Base-by-base conservation (phyloP, 1,139 yeast species). In the Lodderomyces metapsilosis region DNA sequence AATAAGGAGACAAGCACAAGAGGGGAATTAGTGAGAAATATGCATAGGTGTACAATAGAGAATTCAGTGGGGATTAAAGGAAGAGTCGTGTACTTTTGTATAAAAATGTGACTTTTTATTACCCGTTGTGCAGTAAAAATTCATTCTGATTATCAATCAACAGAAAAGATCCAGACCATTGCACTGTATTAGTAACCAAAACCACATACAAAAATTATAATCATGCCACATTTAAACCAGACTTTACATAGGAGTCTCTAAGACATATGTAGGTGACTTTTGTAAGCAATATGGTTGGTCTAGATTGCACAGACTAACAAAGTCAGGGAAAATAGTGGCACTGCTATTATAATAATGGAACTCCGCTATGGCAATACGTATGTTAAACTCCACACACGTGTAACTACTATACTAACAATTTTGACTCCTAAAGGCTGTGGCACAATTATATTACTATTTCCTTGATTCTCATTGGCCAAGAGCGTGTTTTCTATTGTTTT, bases 381-480 rank as follows among this genome's bases (percentile, higher is more conserved):
- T n/a, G n/a, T n/a, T n/a, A n/a, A n/a, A n/a, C n/a, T n/a, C 22
- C 8, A 8, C 30, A 12, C 30, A 25, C 30, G 30, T 25, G 30
- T 25, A 12, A 25, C 30, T 25, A 25, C 30, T 25, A 25, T 25
- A n/a, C 7, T 8, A 23, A 9, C 9, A 5, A 5, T n/a, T n/a
- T 12, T 25, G 7, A 3, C 3, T 12, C 5, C 30, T 4, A 25
- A 25, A 15, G 18, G n/a, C 11, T 28, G 32, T 28, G 32, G 32
- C 12, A 5, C 7, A 5, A 15, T 3, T 28, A 18, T 28, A 28
- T 28, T 28, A 28, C 18, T 15, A 28, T 28, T 28, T 28, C 18
- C 32, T 28, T 15, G n/a, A 28, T 28, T 28, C 32, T 28, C 18
- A 28, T 28, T 28, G 32, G 32, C 32, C 12, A 15, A 28, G 32